Percentiles rank a stretch among this genome's conserved stretches.
Evolutionary conservation across 139 green algal genomes (phyloP).

Genomic region (Tetradesmus obliquus): DNA sequence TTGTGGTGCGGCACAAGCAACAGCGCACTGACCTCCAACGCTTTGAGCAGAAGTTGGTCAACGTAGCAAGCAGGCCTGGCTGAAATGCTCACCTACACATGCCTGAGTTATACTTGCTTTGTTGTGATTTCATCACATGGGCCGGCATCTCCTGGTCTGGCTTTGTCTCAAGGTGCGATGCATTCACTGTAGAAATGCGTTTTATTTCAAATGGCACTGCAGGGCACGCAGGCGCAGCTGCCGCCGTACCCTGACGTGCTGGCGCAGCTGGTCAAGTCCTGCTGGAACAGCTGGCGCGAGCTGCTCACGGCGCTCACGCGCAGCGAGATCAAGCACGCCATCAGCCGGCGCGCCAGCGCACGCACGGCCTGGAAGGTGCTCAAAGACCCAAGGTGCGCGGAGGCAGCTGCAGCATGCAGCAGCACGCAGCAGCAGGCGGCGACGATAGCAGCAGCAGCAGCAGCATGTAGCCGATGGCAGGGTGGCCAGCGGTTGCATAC

Average conservation of each 20-base stretch:
- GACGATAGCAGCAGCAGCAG: background rate
- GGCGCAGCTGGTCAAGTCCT: conserved; percentile 24
- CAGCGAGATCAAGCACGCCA: conserved; percentile 39
- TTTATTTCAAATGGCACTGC: background rate
- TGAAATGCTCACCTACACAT: too few species aligned
- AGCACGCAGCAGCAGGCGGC: background rate
- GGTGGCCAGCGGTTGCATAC: background rate
- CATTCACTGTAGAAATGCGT: too few species aligned
- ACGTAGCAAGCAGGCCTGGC: too few species aligned
- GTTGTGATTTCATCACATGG: too few species aligned
- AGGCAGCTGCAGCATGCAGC: background rate
- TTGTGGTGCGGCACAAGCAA: background rate
- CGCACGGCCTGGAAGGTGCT: conserved; percentile 33
- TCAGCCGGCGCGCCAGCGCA: conserved; percentile 18
- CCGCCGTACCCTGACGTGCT: conserved; percentile 29
- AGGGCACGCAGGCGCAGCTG: conserved; percentile 41
- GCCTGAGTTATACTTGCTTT: too few species aligned
- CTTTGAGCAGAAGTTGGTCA: too few species aligned
- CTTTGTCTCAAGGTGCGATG: too few species aligned
- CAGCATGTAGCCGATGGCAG: background rate
- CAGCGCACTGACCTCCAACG: background rate
- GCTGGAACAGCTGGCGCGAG: conserved; percentile 38
- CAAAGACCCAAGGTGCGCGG: conserved; percentile 28
- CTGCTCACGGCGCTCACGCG: conserved; percentile 29
- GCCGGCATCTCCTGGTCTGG: too few species aligned